Conservation (phyloP, 2,329 filamentous ascomycete species). For the Atkinsonella texensis region DNA sequence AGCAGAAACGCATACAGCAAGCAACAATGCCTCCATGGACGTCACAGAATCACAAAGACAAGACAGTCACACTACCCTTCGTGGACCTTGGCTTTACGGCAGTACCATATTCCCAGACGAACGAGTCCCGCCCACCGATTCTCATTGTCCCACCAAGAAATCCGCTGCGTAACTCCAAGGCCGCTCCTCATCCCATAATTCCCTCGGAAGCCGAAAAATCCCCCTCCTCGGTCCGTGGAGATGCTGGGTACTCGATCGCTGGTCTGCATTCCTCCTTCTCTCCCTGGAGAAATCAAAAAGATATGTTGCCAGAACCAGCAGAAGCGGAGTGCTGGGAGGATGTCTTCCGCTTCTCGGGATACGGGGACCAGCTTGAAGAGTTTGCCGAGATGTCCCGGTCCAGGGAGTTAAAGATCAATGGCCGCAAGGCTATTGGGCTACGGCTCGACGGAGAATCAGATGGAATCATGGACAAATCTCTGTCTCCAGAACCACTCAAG, state of each 20-base stretch:
- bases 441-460: neutral
- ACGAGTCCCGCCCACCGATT: neutral
- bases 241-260: neutral
- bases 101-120: conserved; percentile 1
- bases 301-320: neutral
- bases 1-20: neutral
- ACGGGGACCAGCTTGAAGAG: conserved; percentile 3
- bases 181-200: neutral
- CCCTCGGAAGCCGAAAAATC: too few species aligned
- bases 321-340: neutral
- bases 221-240: neutral
- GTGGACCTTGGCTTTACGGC: neutral
- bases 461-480: neutral
- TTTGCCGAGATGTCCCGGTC: neutral
- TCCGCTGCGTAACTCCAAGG: neutral
- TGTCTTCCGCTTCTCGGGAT: neutral
- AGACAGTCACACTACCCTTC: neutral
- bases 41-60: neutral
- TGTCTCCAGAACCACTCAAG: neutral
- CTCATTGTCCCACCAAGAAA: neutral
- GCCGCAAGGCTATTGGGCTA: neutral
- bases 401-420: neutral
- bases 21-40: neutral
- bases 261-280: neutral
- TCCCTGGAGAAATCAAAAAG: neutral